phyloP scores from a whole-genome alignment of 495 filamentous ascomycete genomes.

The Alectoria sarmentosa region DNA sequence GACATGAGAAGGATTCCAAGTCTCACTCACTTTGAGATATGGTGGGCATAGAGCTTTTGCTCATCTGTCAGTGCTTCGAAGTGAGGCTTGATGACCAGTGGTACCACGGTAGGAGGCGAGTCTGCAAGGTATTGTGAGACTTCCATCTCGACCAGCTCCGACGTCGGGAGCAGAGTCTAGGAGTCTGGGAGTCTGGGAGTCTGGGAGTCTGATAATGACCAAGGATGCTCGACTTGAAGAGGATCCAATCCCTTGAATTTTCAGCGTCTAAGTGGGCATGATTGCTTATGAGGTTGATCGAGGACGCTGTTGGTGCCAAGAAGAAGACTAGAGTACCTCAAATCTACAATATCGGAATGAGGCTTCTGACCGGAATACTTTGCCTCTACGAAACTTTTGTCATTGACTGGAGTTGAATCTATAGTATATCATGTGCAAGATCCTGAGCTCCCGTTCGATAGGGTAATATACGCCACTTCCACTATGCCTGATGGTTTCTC shows the following conservation, averaged over 20 bases:
- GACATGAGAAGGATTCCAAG: no score
- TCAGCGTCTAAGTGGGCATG: neutral
- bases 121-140: conserved; percentile 72
- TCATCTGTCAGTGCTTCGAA: conserved; percentile 74
- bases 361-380: no score
- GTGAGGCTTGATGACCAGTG: conserved; percentile 79
- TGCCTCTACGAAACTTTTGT: conserved; percentile 6
- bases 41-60: conserved; percentile 83
- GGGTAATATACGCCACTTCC: neutral
- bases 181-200: neutral
- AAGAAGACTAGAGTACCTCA: neutral
- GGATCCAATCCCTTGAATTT: neutral
- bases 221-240: neutral
- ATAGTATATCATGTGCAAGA: conserved; percentile 17
- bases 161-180: neutral
- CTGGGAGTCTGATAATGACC: neutral
- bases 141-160: conserved; percentile 11
- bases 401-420: conserved; percentile 1
- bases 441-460: conserved; percentile 11
- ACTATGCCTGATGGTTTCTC: conserved; percentile 1
- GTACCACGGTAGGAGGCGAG: conserved; percentile 77
- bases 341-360: no score
- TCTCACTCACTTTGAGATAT: conserved; percentile 69
- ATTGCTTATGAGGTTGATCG: neutral
- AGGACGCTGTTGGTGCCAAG: neutral